phyloP scores from a whole-genome alignment of 805 yeast species.

The Saccharomycopsis schoenii region DNA sequence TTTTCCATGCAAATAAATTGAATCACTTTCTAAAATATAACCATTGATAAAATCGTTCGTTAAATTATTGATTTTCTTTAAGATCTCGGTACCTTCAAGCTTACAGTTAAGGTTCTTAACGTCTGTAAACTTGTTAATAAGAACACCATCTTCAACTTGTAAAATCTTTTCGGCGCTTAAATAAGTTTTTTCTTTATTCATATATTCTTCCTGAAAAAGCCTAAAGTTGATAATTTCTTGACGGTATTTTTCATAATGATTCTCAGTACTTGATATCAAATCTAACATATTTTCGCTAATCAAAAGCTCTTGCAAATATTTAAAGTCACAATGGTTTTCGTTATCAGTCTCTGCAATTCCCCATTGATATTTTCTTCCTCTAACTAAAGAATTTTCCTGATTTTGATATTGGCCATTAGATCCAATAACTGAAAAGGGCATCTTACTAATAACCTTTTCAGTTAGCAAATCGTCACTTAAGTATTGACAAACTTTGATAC shows the following conservation, averaged over 20 bases:
- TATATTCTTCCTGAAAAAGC: constrained; percentile 7
- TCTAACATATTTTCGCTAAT: constrained; percentile 69
- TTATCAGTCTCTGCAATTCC: constrained; percentile 81
- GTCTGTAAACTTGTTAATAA: constrained; percentile 8
- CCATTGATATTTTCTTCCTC: constrained; percentile 79
- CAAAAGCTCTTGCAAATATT: constrained; percentile 50
- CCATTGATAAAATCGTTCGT: constrained; percentile 31
- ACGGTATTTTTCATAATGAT: constrained; percentile 64
- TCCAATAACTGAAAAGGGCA: constrained; percentile 69
- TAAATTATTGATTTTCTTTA: constrained; percentile 30
- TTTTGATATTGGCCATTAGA: constrained; percentile 42
- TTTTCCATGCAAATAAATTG: constrained; percentile 37
- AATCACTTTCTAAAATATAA: constrained; percentile 33
- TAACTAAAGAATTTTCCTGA: constrained; percentile 38
- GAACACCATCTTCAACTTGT: constrained; percentile 3
- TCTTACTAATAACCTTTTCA: constrained; percentile 29
- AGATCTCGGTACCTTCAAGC: constrained; percentile 27
- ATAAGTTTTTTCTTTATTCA: background rate
- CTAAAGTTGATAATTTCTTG: constrained; percentile 44
- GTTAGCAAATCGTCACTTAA: constrained; percentile 30
- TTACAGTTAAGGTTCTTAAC: constrained; percentile 1
- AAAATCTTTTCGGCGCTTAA: background rate
- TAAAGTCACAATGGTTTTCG: constrained; percentile 67
- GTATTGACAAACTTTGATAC: constrained; percentile 50
- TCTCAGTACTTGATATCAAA: constrained; percentile 64